Evolutionary conservation across 1,284 basidiomycete species (phyloP), one percentile per base, ranked within the genome.

Genomic region (Cutaneotrichosporon cyanovorans): DNA sequence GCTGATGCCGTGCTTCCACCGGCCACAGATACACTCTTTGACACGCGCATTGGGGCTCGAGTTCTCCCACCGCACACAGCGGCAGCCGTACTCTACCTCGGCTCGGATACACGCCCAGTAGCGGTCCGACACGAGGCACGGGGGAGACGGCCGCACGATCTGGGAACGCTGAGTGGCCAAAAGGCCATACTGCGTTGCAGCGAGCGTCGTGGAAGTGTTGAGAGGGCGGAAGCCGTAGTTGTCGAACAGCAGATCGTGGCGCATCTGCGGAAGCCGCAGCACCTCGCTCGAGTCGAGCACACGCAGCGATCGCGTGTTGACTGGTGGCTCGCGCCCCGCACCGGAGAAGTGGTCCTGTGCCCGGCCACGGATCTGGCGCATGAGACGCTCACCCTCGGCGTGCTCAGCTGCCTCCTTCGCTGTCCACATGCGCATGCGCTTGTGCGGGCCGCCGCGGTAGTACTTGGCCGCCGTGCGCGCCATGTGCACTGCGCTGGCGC

Each of bases 171-270:
- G 45, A 9, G 51, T 55, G 3, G 55, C 51, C 10, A 54, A 40
- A 11, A 60, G 48, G 16, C 59, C 63, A n/a, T 54, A 59, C 49
- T 42, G 53, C 51, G 34, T 47, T 18, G 56, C 49, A 21, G 82
- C 78, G 52, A 80, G 81, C 18, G 77, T 76, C 0, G 81, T 81
- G 9, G 37, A 84, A 80, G 50, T 84, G 78, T 56, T 62, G 43
- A 66, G 53, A 2, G 66, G 65, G 10, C 63, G 58, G 51, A 66
- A 69, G 16, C 62, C 65, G 25, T 65, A 57, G 38, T 54, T 60
- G 58, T 87, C 89, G 60, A 93, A 93, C 52, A 93, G 80, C 53
- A 93, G 78, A 71, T 95, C 90, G 66, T 95, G 90, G 36, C 89
- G 83, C 52, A 95, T 82, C 68, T 91, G 88, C 20, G 87, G 85